phyloP scores from a whole-genome alignment of 176 grass and related monocot genomes.

The Ampelocalamus luodianensis region DNA sequence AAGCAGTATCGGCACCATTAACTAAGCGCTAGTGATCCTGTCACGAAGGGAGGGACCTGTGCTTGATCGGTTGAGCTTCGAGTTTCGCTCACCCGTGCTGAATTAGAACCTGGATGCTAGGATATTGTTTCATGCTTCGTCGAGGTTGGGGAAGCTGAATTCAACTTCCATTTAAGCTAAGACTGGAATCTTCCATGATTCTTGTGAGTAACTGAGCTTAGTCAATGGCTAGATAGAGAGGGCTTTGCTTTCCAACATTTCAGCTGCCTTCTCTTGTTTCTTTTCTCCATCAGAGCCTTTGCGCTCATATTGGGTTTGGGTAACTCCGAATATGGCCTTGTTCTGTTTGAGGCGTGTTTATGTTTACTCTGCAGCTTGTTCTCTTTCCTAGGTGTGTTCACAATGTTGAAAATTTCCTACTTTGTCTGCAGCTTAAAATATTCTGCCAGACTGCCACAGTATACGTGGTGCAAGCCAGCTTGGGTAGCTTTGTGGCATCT shows the following conservation, averaged over 20 bases:
- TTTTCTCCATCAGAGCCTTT: background rate
- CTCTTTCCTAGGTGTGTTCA: background rate
- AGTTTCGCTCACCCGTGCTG: background rate
- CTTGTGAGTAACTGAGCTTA: background rate
- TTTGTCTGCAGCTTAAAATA: constrained; percentile 45
- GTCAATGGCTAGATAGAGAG: background rate
- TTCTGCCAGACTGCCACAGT: constrained; percentile 20
- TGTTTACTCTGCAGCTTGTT: background rate
- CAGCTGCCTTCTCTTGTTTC: background rate
- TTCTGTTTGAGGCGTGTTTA: background rate
- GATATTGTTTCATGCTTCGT: background rate
- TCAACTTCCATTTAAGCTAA: background rate
- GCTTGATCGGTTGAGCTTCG: constrained; percentile 19
- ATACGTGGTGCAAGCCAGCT: constrained; percentile 20
- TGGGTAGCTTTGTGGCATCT: constrained; percentile 14
- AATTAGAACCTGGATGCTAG: background rate
- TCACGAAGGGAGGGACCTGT: background rate
- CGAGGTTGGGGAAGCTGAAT: constrained; percentile 5
- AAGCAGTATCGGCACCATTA: background rate
- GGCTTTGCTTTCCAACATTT: background rate
- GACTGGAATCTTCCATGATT: background rate
- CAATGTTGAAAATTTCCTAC: constrained; percentile 6
- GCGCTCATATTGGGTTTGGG: background rate
- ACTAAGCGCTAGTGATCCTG: background rate
- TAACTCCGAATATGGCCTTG: background rate